Evolutionary conservation across 2,329 filamentous ascomycete genomes (phyloP), one percentile per base, ranked within the genome.

Genomic region (Clarireedia homoeocarpa): DNA sequence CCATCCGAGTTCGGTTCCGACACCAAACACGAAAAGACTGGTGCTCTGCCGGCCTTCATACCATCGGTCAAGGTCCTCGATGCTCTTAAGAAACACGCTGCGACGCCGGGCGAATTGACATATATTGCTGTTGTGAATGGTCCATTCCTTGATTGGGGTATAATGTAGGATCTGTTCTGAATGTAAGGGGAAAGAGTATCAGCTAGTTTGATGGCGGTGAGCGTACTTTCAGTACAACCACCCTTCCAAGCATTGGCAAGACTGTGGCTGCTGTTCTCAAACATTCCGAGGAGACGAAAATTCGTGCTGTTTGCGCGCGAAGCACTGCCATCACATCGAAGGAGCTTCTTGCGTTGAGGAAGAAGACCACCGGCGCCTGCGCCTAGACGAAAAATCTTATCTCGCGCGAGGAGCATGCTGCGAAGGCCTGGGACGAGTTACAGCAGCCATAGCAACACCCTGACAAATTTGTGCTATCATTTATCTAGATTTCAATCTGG

Each of bases 1-100:
- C 81, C 82, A 1, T 78, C 77, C 10, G 81, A 85, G 56, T 85
- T 77, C 39, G 71, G 70, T 15, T 66, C 67, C 42, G 63, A 69
- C 69, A 70, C 57, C 0, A 50, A 53, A 20, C 58, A 46, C 27
- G 54, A 58, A 6, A 59, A 61, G 42, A 26, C 60, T 24, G 40
- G 55, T 36, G n/a, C 45, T 36, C 50, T 58, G 12, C 59, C 62
- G 40, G 14, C 61, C 42, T 62, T 61, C 12, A 20, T 51, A 17
- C 26, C 56, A 4, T 58, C 61, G 51, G 50, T 54, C 9, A 55
- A 63, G 30, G 58, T 60, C 17, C 58, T 51, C 12, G 42, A 64
- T 24, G 58, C 62, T 48, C 48, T 65, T 39, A 56, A 62, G 45
- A 52, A 60, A 38, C 44, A 48, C 26, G 23, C 27, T 48, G 24